Evolutionary conservation across 164 flowering plant species (phyloP).

Genomic region (Malania oleifera): DNA sequence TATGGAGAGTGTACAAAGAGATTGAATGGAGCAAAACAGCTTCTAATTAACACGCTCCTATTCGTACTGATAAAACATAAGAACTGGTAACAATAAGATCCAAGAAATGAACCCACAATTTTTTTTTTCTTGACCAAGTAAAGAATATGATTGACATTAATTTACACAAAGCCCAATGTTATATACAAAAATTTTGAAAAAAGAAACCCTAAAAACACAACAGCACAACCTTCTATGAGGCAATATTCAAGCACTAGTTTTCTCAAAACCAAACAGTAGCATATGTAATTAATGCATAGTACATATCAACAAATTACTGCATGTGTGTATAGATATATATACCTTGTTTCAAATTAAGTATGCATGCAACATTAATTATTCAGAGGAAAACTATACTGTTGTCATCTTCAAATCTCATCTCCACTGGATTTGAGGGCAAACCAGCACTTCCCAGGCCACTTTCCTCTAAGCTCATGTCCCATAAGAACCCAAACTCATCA

Average conservation of each 20-base stretch:
- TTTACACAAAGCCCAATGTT: background rate
- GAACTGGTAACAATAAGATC: no score
- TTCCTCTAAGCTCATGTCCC: slow-evolving; percentile 47
- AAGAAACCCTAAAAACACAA: background rate
- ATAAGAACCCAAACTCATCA: slow-evolving; percentile 31
- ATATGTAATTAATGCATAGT: background rate
- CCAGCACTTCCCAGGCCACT: slow-evolving; percentile 21
- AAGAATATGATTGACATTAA: no score
- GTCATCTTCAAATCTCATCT: slow-evolving; percentile 28
- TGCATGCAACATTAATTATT: background rate
- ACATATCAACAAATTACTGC: slow-evolving; percentile 6
- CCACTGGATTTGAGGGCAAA: slow-evolving; percentile 26
- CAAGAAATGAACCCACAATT: no score
- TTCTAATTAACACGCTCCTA: no score
- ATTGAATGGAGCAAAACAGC: no score
- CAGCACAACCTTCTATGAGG: slow-evolving; percentile 6
- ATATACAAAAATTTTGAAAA: background rate
- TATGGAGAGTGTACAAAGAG: no score
- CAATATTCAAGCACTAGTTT: background rate
- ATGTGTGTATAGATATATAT: background rate
- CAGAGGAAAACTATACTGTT: slow-evolving; percentile 20
- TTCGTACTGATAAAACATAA: no score
- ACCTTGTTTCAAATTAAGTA: background rate
- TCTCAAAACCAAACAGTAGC: background rate
- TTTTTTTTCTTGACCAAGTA: no score